These are phyloP conservation scores for Neofusicoccum ribis DNA, from an alignment of 2,329 filamentous ascomycete genomes.

Conservation along the genomic window DNA sequence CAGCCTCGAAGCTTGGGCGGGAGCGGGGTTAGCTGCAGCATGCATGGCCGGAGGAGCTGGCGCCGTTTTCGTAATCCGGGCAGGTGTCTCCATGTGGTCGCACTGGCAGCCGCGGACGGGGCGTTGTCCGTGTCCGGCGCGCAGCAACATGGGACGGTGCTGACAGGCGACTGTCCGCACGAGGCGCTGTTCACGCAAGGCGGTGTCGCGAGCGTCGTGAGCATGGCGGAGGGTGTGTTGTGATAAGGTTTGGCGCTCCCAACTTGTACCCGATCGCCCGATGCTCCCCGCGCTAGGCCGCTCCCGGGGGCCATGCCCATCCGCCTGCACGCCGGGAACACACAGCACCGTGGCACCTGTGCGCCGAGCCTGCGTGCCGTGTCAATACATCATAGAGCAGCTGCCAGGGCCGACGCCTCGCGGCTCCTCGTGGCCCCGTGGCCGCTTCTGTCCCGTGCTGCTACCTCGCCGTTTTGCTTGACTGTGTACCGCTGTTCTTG, in stretches of 20 bases:
- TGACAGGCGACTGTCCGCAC: background rate
- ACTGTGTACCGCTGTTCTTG: too few species aligned
- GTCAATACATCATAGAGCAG: background rate
- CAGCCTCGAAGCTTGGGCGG: slow-evolving; percentile 9
- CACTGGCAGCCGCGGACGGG: background rate
- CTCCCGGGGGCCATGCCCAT: background rate
- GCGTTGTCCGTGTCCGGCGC: background rate
- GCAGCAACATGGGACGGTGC: background rate
- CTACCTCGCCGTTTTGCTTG: too few species aligned
- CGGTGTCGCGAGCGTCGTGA: background rate
- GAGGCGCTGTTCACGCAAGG: background rate
- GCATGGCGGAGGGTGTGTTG: background rate
- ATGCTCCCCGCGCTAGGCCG: background rate
- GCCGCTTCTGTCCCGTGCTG: background rate
- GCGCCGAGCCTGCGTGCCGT: background rate
- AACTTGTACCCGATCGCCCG: background rate
- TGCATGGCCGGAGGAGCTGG: background rate
- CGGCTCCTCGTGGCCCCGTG: background rate
- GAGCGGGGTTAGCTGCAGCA: slow-evolving; percentile 15
- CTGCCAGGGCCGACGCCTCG: background rate
- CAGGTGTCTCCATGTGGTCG: background rate
- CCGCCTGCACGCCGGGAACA: too few species aligned
- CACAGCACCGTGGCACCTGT: background rate
- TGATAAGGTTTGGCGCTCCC: background rate
- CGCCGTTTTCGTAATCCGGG: background rate